Evolutionary conservation across 306 rosid genomes (phyloP).

Genomic region (Quercus ilex): DNA sequence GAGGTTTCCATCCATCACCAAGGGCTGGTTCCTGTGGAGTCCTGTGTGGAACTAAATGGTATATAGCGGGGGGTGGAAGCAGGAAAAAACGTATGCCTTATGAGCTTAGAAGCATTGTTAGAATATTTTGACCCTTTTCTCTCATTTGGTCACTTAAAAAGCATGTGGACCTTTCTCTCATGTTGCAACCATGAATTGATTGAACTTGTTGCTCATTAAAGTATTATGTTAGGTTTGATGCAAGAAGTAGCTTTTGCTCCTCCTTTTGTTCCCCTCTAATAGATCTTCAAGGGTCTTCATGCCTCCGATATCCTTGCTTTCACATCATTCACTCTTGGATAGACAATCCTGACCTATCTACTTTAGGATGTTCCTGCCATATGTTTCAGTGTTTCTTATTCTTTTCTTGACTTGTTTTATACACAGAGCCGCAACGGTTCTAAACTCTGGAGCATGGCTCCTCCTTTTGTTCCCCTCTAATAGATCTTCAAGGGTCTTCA

Average conservation of each 20-base stretch:
- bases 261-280: background rate
- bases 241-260: background rate
- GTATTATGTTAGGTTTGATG: background rate
- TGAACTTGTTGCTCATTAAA: background rate
- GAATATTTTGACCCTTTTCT: conserved; percentile 4
- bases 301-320: background rate
- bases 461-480: background rate
- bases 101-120: conserved; percentile 9
- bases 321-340: background rate
- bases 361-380: background rate
- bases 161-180: background rate
- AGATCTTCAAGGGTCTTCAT: background rate
- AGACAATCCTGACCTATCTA: background rate
- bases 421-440: background rate
- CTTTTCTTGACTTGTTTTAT: background rate
- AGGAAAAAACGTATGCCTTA: conserved; percentile 72
- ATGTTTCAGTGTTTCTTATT: background rate
- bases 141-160: conserved; percentile 3
- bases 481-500: background rate
- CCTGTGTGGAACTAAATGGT: conserved; percentile 91
- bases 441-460: background rate
- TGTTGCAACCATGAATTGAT: background rate
- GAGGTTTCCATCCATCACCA: conserved; percentile 90
- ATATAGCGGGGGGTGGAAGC: conserved; percentile 94
- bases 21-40: conserved; percentile 91